A percentile compares a stretch with the other conserved stretches of the same genome.
phyloP scores from a whole-genome alignment of 192 early-diverging fungal genomes.

The Entomortierella beljakovae region DNA sequence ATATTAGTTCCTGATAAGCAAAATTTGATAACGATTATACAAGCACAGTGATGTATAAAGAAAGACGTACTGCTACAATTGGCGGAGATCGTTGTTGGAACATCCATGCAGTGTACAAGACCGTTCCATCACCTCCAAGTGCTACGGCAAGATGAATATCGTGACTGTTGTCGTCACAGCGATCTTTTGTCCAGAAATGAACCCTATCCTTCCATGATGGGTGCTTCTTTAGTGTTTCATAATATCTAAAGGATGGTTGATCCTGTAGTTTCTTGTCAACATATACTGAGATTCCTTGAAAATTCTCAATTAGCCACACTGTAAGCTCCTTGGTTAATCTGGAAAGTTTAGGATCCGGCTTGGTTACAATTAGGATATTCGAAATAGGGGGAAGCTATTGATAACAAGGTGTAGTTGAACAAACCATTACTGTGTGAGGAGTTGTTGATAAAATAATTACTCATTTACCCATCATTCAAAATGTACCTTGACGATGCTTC shows the following conservation, averaged over 20 bases:
- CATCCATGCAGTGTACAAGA: constrained; percentile 90
- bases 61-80: constrained; percentile 63
- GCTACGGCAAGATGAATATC: constrained; percentile 48
- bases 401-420: not conserved
- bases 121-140: constrained; percentile 94
- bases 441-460: not conserved
- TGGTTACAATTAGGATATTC: constrained; percentile 49
- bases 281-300: constrained; percentile 29
- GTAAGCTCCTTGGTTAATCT: constrained; percentile 39
- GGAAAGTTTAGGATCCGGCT: constrained; percentile 47
- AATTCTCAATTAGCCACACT: constrained; percentile 29
- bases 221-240: constrained; percentile 19
- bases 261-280: constrained; percentile 41
- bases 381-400: constrained; percentile 40
- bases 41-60: not conserved
- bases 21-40: not conserved
- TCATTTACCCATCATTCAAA: not conserved
- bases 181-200: constrained; percentile 35
- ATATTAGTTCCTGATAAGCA: not conserved
- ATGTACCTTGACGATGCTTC: constrained; percentile 44
- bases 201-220: constrained; percentile 32
- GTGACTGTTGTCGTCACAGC: constrained; percentile 12
- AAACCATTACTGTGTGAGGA: not conserved
- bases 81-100: constrained; percentile 87
- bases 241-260: constrained; percentile 29